Percentiles rank a stretch among this genome's conserved stretches.
phyloP scores from a whole-genome alignment of 495 filamentous ascomycete species.

The Polyplosphaeria fusca region DNA sequence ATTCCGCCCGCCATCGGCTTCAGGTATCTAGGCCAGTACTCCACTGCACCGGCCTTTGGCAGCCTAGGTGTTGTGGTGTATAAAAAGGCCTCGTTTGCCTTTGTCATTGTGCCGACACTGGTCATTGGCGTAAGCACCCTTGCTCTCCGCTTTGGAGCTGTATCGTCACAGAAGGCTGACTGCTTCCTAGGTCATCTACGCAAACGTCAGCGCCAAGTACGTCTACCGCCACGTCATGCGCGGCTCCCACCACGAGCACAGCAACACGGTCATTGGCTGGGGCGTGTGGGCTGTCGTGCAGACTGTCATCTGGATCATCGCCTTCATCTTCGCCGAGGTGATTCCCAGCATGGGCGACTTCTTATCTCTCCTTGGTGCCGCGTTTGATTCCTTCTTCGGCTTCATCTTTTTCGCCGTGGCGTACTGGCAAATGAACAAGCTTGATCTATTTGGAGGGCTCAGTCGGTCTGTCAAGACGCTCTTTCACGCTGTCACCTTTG shows the following conservation, averaged over 20 bases:
- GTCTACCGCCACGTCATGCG: constrained; percentile 45
- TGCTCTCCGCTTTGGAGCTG: too few species aligned
- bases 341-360: constrained; percentile 42
- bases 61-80: constrained; percentile 44
- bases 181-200: constrained; percentile 40
- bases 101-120: constrained; percentile 44
- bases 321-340: constrained; percentile 47
- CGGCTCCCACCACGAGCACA: constrained; percentile 45
- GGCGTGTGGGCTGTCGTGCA: constrained; percentile 47
- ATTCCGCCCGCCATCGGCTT: constrained; percentile 52
- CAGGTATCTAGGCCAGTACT: constrained; percentile 49
- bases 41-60: constrained; percentile 51
- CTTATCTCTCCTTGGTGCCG: constrained; percentile 26
- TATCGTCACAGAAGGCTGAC: neutral
- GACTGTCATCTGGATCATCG: constrained; percentile 42
- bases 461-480: constrained; percentile 42
- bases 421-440: constrained; percentile 50
- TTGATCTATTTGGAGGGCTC: constrained; percentile 37
- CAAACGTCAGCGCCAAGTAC: constrained; percentile 48
- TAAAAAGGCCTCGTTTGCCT: constrained; percentile 46
- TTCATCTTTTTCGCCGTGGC: constrained; percentile 50
- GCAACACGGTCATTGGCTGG: constrained; percentile 48
- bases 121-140: constrained; percentile 50
- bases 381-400: constrained; percentile 40
- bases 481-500: constrained; percentile 45